These are phyloP conservation scores for Cyanidium caldarium DNA, from an alignment of 23 red algal genomes.

Conservation along the genomic window DNA sequence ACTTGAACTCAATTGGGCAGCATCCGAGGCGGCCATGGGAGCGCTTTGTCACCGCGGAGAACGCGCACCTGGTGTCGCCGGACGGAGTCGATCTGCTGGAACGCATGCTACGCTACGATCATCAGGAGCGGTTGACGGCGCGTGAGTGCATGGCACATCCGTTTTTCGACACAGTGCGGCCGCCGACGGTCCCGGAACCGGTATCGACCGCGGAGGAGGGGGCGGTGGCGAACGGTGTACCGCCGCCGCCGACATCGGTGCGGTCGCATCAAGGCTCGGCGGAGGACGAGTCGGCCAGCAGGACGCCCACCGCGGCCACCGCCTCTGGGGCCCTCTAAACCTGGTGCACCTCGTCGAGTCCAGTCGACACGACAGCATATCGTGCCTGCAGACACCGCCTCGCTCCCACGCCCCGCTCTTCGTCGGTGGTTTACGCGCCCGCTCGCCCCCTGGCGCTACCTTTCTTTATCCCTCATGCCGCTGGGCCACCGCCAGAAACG, in stretches of 20 bases:
- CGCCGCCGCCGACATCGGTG: no score
- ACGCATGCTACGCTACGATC: slow-evolving; percentile 90
- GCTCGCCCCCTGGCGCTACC: no score
- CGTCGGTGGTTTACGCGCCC: no score
- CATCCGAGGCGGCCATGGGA: slow-evolving; percentile 65
- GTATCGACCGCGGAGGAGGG: neutral
- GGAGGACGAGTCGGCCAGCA: no score
- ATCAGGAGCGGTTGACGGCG: slow-evolving; percentile 71
- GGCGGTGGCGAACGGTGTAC: neutral
- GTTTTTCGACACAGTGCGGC: slow-evolving; percentile 72
- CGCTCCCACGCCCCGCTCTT: no score
- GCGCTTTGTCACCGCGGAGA: slow-evolving; percentile 61
- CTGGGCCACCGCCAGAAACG: slow-evolving; percentile 33
- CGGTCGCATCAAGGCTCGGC: no score
- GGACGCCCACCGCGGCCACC: no score
- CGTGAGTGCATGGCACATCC: slow-evolving; percentile 76
- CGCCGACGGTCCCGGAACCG: neutral
- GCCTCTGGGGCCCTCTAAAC: no score
- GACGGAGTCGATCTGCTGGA: slow-evolving; percentile 75
- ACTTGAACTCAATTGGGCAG: slow-evolving; percentile 29
- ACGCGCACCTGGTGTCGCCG: slow-evolving; percentile 46
- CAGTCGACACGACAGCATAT: no score
- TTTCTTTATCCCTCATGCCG: no score
- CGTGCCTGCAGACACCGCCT: no score
- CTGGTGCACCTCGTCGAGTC: no score